These are phyloP conservation scores for Xanthoconium stramineum DNA, from an alignment of 768 basidiomycete genomes.

Conservation along the genomic window DNA sequence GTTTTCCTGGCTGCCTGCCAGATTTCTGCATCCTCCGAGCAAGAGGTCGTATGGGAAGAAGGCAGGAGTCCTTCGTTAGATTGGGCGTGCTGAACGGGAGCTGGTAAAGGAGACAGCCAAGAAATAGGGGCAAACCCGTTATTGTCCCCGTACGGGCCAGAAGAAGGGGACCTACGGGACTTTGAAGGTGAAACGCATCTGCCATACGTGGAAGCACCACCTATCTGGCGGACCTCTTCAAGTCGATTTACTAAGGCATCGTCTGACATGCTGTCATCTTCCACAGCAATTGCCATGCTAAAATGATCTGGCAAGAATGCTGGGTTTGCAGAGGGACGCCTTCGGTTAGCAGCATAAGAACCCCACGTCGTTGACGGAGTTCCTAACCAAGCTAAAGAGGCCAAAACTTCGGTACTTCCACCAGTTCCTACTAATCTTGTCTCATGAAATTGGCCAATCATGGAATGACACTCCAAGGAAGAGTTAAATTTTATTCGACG, in stretches of 20 bases:
- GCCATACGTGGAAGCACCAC: background rate
- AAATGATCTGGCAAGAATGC: slow-evolving; percentile 6
- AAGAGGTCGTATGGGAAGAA: slow-evolving; percentile 1
- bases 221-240: slow-evolving; percentile 40
- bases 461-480: background rate
- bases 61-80: background rate
- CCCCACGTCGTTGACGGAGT: background rate
- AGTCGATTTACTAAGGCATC: slow-evolving; percentile 47
- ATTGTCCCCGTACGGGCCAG: background rate
- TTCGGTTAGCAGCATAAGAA: background rate
- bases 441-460: background rate
- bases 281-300: slow-evolving; percentile 45
- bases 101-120: background rate
- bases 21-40: slow-evolving; percentile 23
- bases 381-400: slow-evolving; percentile 35
- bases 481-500: slow-evolving; percentile 20
- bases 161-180: background rate
- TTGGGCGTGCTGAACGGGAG: background rate
- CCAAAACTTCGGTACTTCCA: slow-evolving; percentile 26
- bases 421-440: slow-evolving; percentile 6
- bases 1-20: slow-evolving; percentile 41
- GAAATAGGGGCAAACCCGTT: background rate
- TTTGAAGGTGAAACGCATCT: background rate
- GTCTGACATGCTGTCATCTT: slow-evolving; percentile 48
- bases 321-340: background rate